Percentiles rank a stretch among this genome's conserved stretches.
Evolutionary conservation across 352 stramenopile genomes (phyloP).

Genomic region (Phytopythium chamaehyphon): DNA sequence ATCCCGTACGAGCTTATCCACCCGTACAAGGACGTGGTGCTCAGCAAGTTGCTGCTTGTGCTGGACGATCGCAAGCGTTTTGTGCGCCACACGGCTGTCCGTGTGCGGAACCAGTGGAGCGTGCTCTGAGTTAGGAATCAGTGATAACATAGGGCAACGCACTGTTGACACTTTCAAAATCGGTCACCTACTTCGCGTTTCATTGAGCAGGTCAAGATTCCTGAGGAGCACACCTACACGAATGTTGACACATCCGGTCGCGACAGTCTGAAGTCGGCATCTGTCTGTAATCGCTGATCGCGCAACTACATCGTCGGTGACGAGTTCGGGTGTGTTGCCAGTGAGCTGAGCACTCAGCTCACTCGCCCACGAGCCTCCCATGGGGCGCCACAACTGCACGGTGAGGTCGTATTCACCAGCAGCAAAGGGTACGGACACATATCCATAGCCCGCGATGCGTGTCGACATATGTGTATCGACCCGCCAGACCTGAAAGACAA

Average conservation of each 20-base stretch:
- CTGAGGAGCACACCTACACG: slow-evolving; percentile 45
- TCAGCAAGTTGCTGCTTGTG: slow-evolving; percentile 65
- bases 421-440: slow-evolving; percentile 49
- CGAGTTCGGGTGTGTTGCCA: slow-evolving; percentile 48
- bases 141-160: no score
- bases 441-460: slow-evolving; percentile 55
- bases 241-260: slow-evolving; percentile 46
- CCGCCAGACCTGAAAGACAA: slow-evolving; percentile 64
- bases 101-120: slow-evolving; percentile 90
- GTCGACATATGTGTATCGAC: slow-evolving; percentile 42
- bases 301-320: slow-evolving; percentile 54
- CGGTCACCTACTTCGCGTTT: not conserved
- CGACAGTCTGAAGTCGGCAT: slow-evolving; percentile 60
- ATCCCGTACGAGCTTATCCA: slow-evolving; percentile 88
- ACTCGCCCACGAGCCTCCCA: slow-evolving; percentile 38
- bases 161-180: not conserved
- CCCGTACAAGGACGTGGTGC: slow-evolving; percentile 82
- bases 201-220: slow-evolving; percentile 29
- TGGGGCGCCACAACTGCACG: slow-evolving; percentile 53
- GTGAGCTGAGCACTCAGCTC: slow-evolving; percentile 45
- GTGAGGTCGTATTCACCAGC: slow-evolving; percentile 42
- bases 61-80: slow-evolving; percentile 87
- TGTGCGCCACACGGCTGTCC: slow-evolving; percentile 81
- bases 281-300: slow-evolving; percentile 50
- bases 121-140: slow-evolving; percentile 49